Conservation (phyloP, 257 asterid genomes). For the Handroanthus guayacan region DNA sequence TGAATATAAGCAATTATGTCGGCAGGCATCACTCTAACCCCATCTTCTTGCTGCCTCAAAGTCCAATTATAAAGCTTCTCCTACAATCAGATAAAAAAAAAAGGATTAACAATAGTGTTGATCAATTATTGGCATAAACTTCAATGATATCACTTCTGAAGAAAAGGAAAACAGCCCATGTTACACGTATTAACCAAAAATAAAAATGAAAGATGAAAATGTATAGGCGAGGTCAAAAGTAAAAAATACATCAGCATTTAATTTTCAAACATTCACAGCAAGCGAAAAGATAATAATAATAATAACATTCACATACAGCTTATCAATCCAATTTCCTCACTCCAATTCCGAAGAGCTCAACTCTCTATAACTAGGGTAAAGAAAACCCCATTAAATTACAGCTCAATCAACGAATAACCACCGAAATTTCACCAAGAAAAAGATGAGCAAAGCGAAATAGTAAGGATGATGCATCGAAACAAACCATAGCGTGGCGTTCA, state of each 20-base stretch:
- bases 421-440: not conserved
- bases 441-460: not conserved
- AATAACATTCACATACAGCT: constrained; percentile 9
- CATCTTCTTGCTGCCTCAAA: constrained; percentile 66
- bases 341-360: constrained; percentile 23
- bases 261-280: not conserved
- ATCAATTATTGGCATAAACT: not conserved
- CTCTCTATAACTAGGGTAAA: not conserved
- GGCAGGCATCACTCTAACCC: constrained; percentile 58
- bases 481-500: constrained; percentile 85
- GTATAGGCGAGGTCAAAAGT: not conserved
- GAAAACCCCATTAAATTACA: constrained; percentile 4
- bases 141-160: not conserved
- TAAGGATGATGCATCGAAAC: not conserved
- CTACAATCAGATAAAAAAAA: constrained; percentile 38
- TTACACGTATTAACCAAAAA: not conserved
- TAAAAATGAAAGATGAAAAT: too few species aligned
- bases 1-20: constrained; percentile 60
- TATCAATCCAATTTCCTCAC: constrained; percentile 25
- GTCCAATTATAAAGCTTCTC: constrained; percentile 66
- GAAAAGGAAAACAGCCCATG: not conserved
- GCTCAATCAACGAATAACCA: constrained; percentile 24
- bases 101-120: not conserved
- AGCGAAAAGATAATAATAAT: not conserved
- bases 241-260: constrained; percentile 11